A percentile compares a stretch with the other conserved stretches of the same genome.
Conservation (phyloP, 768 basidiomycete genomes). For the Lentinus brumalis region DNA sequence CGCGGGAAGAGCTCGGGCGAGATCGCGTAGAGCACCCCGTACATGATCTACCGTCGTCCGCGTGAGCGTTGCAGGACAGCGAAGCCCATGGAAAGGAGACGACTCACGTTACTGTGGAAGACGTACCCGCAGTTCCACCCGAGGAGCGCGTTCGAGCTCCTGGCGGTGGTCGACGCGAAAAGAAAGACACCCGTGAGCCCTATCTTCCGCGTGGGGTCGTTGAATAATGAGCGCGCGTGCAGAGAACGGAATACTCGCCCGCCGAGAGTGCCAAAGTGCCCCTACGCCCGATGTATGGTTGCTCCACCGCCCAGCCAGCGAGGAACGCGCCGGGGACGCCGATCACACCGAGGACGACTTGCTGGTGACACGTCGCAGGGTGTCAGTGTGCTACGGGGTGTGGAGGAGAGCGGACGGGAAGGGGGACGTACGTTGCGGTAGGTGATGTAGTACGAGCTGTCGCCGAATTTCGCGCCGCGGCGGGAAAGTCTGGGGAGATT, state of each 20-base stretch:
- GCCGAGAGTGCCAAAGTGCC: conserved; percentile 69
- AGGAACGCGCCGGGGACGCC: conserved; percentile 74
- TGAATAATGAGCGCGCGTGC: conserved; percentile 38
- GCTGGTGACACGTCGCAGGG: conserved; percentile 39
- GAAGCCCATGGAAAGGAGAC: too few relatives aligned
- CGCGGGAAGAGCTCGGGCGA: conserved; percentile 71
- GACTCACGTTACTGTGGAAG: conserved; percentile 32
- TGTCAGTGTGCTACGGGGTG: neutral
- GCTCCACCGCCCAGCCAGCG: conserved; percentile 71
- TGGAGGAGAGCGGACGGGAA: neutral
- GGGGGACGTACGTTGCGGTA: conserved; percentile 37
- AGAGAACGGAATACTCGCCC: conserved; percentile 42
- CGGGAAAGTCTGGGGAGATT: conserved; percentile 30
- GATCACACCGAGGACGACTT: conserved; percentile 67
- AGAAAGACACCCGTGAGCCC: conserved; percentile 76
- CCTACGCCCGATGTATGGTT: conserved; percentile 61
- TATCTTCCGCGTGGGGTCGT: conserved; percentile 49
- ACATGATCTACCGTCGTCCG: conserved; percentile 56
- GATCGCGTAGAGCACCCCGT: conserved; percentile 71
- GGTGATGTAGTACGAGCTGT: conserved; percentile 36
- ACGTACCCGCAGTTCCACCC: conserved; percentile 73
- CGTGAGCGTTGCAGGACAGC: too few relatives aligned
- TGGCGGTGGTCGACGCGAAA: conserved; percentile 73
- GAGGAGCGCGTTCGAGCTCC: conserved; percentile 64
- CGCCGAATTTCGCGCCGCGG: conserved; percentile 38